Percentiles rank a stretch among this genome's conserved stretches.
These are phyloP conservation scores for Byssothecium circinans DNA, from an alignment of 2,329 filamentous ascomycete species.

Conservation along the genomic window DNA sequence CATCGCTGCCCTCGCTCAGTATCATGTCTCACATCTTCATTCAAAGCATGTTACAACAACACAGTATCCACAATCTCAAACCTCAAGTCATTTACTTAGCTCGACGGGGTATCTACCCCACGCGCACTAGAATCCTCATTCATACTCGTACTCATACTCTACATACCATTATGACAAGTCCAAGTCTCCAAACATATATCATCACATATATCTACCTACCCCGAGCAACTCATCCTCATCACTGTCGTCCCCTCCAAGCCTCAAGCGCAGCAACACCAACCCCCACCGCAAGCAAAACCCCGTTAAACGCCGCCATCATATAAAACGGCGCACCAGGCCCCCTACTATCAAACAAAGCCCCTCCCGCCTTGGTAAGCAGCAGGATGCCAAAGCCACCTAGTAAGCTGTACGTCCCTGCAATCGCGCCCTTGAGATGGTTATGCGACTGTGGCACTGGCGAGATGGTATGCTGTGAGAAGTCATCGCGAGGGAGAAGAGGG, in stretches of 20 bases:
- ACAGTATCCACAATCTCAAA: too few relatives aligned
- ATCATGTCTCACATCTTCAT: too few relatives aligned
- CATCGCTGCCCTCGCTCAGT: too few relatives aligned
- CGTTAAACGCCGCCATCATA: constrained; percentile 91
- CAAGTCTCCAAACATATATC: too few relatives aligned
- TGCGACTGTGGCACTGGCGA: constrained; percentile 32
- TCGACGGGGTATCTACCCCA: too few relatives aligned
- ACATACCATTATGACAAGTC: too few relatives aligned
- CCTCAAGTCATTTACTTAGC: too few relatives aligned
- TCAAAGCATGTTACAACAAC: too few relatives aligned
- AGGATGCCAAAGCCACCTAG: constrained; percentile 89
- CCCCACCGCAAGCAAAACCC: constrained; percentile 60
- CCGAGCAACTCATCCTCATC: too few relatives aligned
- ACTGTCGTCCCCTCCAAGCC: not conserved
- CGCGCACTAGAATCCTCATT: too few relatives aligned
- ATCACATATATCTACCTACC: too few relatives aligned
- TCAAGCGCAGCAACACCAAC: constrained; percentile 21
- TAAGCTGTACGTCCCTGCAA: constrained; percentile 91
- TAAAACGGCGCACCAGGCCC: constrained; percentile 84
- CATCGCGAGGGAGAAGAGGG: constrained; percentile 24
- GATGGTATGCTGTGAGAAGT: constrained; percentile 12
- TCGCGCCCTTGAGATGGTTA: constrained; percentile 81
- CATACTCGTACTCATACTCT: too few relatives aligned
- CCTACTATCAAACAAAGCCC: constrained; percentile 76
- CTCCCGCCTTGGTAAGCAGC: constrained; percentile 87